Conservation (phyloP, 2,329 filamentous ascomycete species). For the Ascosphaera aggregata region DNA sequence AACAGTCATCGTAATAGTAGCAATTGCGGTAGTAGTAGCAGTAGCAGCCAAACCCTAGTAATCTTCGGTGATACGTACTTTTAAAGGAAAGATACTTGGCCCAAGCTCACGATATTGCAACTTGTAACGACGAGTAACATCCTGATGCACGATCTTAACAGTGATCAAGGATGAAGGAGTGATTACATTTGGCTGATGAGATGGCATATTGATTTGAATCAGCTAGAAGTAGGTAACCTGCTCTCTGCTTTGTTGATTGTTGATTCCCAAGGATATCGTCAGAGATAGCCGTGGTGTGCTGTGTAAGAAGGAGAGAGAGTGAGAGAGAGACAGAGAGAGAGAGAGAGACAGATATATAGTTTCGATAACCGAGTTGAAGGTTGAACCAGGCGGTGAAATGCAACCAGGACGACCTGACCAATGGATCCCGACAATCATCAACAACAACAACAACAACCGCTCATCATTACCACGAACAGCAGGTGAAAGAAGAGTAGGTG, state of each 20-base stretch:
- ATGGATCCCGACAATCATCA: neutral
- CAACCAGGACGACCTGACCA: neutral
- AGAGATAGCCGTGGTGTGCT: neutral
- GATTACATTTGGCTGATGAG: neutral
- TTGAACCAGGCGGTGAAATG: neutral
- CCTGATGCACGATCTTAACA: neutral
- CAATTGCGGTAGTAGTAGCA: too few relatives aligned
- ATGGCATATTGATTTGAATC: neutral
- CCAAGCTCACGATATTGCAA: neutral
- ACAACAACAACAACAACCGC: neutral
- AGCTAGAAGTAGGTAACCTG: too few relatives aligned
- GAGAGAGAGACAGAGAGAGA: neutral
- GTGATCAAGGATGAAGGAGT: neutral
- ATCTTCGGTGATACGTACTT: neutral
- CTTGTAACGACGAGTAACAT: neutral
- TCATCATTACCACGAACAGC: neutral
- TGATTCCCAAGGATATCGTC: too few relatives aligned
- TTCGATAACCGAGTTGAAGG: neutral
- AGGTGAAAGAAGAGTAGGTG: neutral
- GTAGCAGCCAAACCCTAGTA: too few relatives aligned
- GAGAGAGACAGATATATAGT: neutral
- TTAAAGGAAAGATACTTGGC: neutral
- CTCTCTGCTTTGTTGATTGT: too few relatives aligned
- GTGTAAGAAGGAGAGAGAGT: constrained; percentile 1
- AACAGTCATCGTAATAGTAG: too few relatives aligned